Evolutionary conservation across 2,329 filamentous ascomycete species (phyloP).

Genomic region (Cryphonectria japonica): DNA sequence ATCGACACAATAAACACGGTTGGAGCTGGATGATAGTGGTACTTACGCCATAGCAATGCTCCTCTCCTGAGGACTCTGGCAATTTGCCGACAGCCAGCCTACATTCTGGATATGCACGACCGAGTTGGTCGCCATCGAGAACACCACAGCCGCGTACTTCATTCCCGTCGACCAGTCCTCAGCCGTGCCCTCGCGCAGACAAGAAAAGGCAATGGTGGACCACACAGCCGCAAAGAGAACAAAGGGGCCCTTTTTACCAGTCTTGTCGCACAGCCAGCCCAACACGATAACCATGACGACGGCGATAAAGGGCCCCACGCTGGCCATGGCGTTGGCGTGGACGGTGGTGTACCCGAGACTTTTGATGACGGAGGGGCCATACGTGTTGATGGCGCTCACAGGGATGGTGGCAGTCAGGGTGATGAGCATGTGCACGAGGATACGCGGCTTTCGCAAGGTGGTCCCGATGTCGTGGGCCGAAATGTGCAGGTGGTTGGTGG

Average conservation of each 20-base stretch:
- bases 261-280: slow-evolving; percentile 54
- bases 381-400: slow-evolving; percentile 52
- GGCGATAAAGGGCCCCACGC: slow-evolving; percentile 57
- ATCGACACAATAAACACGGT: neutral
- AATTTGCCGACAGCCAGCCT: slow-evolving; percentile 61
- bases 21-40: neutral
- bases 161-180: slow-evolving; percentile 30
- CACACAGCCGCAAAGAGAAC: slow-evolving; percentile 47
- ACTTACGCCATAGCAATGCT: slow-evolving; percentile 63
- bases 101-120: slow-evolving; percentile 62
- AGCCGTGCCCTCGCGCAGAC: slow-evolving; percentile 15
- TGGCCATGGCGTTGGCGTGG: slow-evolving; percentile 53
- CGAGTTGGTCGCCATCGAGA: slow-evolving; percentile 58
- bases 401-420: slow-evolving; percentile 54
- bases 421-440: slow-evolving; percentile 55
- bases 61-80: slow-evolving; percentile 59
- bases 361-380: slow-evolving; percentile 57
- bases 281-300: slow-evolving; percentile 55
- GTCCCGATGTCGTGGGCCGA: slow-evolving; percentile 40
- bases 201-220: slow-evolving; percentile 42
- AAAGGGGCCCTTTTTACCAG: slow-evolving; percentile 53
- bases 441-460: slow-evolving; percentile 50
- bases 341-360: slow-evolving; percentile 55
- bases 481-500: slow-evolving; percentile 41
- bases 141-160: slow-evolving; percentile 58